These are phyloP conservation scores for Aspergillus ibericus DNA, from an alignment of 2,329 filamentous ascomycete genomes.

Conservation along the genomic window DNA sequence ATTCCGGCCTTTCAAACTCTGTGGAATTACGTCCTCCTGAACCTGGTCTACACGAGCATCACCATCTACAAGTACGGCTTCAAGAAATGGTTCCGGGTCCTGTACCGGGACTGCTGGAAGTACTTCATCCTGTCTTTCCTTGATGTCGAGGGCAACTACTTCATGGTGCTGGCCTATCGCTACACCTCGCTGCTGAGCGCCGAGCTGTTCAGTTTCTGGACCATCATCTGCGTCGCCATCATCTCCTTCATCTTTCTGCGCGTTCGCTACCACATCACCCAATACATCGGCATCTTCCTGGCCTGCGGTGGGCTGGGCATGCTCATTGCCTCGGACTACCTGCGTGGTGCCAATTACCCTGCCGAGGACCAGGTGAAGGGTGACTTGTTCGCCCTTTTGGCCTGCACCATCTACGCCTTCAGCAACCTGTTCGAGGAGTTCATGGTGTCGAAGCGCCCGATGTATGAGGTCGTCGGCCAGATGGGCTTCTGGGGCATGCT, in stretches of 20 bases:
- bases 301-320: slow-evolving; percentile 88
- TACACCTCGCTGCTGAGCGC: slow-evolving; percentile 88
- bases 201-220: slow-evolving; percentile 97
- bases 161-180: slow-evolving; percentile 88
- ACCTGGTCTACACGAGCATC: slow-evolving; percentile 74
- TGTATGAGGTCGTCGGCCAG: slow-evolving; percentile 91
- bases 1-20: slow-evolving; percentile 94
- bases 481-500: slow-evolving; percentile 81
- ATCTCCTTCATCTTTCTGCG: slow-evolving; percentile 62
- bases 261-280: slow-evolving; percentile 73
- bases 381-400: slow-evolving; percentile 84
- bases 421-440: slow-evolving; percentile 92
- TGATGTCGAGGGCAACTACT: slow-evolving; percentile 96
- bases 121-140: slow-evolving; percentile 89
- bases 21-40: slow-evolving; percentile 87
- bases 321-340: slow-evolving; percentile 80
- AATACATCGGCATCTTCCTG: slow-evolving; percentile 81
- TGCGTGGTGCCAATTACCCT: slow-evolving; percentile 64
- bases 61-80: slow-evolving; percentile 77
- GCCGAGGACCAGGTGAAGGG: slow-evolving; percentile 77
- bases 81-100: slow-evolving; percentile 63
- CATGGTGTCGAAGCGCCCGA: slow-evolving; percentile 77
- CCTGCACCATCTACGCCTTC: slow-evolving; percentile 85
- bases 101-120: slow-evolving; percentile 78
- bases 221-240: slow-evolving; percentile 85